A percentile compares a stretch with the other conserved stretches of the same genome.
phyloP scores from a whole-genome alignment of 768 basidiomycete species.

The Boletus tomentosulus region DNA sequence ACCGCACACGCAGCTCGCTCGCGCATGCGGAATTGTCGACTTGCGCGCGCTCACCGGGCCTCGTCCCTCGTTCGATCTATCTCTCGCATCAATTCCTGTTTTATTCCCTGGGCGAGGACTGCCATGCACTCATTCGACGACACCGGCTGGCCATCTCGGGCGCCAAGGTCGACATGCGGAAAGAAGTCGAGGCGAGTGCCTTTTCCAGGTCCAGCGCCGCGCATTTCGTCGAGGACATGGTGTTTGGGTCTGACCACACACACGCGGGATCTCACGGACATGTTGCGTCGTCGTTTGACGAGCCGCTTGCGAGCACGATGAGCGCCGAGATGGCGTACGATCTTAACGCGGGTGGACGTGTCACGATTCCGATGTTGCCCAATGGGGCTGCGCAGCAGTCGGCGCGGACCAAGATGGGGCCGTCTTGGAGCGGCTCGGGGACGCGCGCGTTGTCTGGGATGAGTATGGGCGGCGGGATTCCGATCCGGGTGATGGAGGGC shows the following conservation, averaged over 20 bases:
- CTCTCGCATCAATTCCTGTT: conserved; percentile 84
- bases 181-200: conserved; percentile 64
- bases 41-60: conserved; percentile 47
- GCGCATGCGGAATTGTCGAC: conserved; percentile 86
- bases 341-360: conserved; percentile 34
- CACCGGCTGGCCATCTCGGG: conserved; percentile 55
- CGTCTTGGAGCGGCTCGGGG: conserved; percentile 14
- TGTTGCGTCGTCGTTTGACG: conserved; percentile 54
- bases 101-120: conserved; percentile 72
- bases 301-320: conserved; percentile 73
- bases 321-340: conserved; percentile 54
- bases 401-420: background rate
- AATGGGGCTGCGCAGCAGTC: conserved; percentile 46
- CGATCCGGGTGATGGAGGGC: conserved; percentile 62
- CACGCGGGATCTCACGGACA: conserved; percentile 38
- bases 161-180: conserved; percentile 63
- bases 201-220: conserved; percentile 33
- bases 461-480: conserved; percentile 27
- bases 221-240: conserved; percentile 22
- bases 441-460: conserved; percentile 18
- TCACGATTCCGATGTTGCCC: conserved; percentile 68
- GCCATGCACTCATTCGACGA: conserved; percentile 80
- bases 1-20: too few species aligned
- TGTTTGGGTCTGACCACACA: conserved; percentile 4
- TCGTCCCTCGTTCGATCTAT: conserved; percentile 76